Base-by-base conservation (phyloP, 2,329 filamentous ascomycete genomes). In the Stemphylium lycopersici region DNA sequence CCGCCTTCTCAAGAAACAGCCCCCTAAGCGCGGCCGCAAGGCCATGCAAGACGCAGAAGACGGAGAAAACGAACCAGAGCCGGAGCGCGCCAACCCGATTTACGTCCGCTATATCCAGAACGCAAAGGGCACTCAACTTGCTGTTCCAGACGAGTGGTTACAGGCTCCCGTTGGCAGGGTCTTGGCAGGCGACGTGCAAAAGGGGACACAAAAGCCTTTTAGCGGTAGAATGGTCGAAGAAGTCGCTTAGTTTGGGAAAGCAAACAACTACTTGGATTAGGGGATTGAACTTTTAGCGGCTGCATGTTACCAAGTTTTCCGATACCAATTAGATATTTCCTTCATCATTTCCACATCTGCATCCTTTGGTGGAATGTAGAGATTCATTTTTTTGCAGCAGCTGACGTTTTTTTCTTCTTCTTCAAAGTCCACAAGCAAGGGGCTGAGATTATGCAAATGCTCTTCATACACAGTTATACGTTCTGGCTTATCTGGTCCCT, bases 1-100 rank as follows among this genome's bases (percentile, higher is more conserved):
- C 80, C 92, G 93, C 68, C 85, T 95, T 2, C 85, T 95, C 47
- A 92, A 92, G 76, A 92, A 93, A 71, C 90, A 93, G 72, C 89
- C 90, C 1, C 88, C 90, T 20, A 93, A 93, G 75, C 78, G 79
- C 34, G 77, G 78, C 18, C 77, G 78, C 4, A 69, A 75, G n/a
- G 85, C 85, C 52, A 72, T 76, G 47, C 77, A 75, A 22, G 71
- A 74, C 11, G 83, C 80, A 31, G 82, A 82, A 10, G 81, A 79
- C 8, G 79, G 80, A 6, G 83, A 83, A 44, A 76, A 71, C 0
- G 81, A 81, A 48, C 58, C 56, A 1, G 64, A 73, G 1, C 80
- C 71, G 2, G 77, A 79, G 33, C 84, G 78, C 59, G 78, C 87
- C 0, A 81, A 85, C 56, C 81, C 87, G 1, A 77, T 87, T 6